Base-by-base conservation (phyloP, 2,329 filamentous ascomycete genomes). In the Colletotrichum destructivum region DNA sequence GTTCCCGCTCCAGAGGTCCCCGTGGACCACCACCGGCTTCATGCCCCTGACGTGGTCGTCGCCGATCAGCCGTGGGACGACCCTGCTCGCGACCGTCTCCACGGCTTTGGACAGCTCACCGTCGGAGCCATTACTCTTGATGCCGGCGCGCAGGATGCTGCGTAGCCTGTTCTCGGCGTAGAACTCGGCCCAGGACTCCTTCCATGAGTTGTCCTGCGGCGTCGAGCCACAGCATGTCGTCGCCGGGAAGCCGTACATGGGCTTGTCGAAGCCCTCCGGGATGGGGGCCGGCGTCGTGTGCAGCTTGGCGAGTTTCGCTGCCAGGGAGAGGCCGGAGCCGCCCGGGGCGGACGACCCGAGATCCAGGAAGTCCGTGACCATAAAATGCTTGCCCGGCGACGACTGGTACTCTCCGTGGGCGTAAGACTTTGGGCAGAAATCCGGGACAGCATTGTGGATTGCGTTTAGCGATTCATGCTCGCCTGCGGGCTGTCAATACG, bases 1-100 rank as follows among this genome's bases (percentile, higher is more conserved):
- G 80, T 98, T 98, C 0, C 96, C 96, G 74, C 91, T 93, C 96
- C 96, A 98, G n/a, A 98, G 81, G 82, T 98, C 95, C 0, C 96
- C 96, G 78, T 98, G 96, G 0, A 98, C 86, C 7, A 97, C 88
- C 0, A 96, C 95, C 0, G 95, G 94, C n/a, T 80, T 84, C 35
- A 96, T 86, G 0, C 87, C 88, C 59, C 89, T 83, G 13, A 97
- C 81, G 78, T 91, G 89, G 0, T 83, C 86, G 63, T 94, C 90
- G 0, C 91, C 90, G 15, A 98, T 83, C n/a, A 98, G 82, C 1
- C 92, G 84, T 0, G 94, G 94, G 1, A 98, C 93, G 0, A 98
- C 92, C 9, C 82, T 81, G 0, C 79, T 77, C 0, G 89, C 91
- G 0, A 91, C 91, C 55, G 81, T 82, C 75, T 95, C 91, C 0